Conservation (phyloP, 2,329 filamentous ascomycete genomes). For the Fusarium keratoplasticum region DNA sequence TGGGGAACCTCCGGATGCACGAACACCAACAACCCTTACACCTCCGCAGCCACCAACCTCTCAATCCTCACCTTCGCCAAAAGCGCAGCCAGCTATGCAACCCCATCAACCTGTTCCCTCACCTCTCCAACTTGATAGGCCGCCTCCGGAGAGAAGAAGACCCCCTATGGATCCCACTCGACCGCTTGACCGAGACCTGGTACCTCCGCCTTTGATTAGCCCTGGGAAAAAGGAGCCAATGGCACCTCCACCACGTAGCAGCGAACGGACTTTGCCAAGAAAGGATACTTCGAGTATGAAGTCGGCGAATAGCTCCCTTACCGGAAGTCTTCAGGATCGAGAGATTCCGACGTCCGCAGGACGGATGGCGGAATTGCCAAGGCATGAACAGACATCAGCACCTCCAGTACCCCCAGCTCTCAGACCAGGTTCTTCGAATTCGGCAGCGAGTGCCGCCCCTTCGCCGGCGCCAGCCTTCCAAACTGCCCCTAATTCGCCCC, state of each 20-base stretch:
- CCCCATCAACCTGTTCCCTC: conserved; percentile 39
- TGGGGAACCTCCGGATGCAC: conserved; percentile 46
- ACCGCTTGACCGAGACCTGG: conserved; percentile 65
- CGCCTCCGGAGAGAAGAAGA: conserved; percentile 71
- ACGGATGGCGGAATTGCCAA: conserved; percentile 35
- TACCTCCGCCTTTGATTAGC: conserved; percentile 69
- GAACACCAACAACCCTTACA: conserved; percentile 28
- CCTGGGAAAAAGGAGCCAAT: conserved; percentile 58
- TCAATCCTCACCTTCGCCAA: conserved; percentile 38
- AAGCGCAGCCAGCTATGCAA: conserved; percentile 37
- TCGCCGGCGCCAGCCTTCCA: conserved; percentile 21
- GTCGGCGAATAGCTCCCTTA: conserved; percentile 41
- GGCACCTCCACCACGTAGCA: conserved; percentile 63
- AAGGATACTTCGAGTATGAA: conserved; percentile 55
- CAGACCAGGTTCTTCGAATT: conserved; percentile 37
- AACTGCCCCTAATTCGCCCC: conserved; percentile 45
- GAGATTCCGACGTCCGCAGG: conserved; percentile 40
- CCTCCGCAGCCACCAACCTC: conserved; percentile 28
- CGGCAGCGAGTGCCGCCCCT: conserved; percentile 40
- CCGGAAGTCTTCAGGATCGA: conserved; percentile 49
- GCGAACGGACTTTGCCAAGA: conserved; percentile 59
- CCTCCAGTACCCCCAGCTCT: conserved; percentile 36
- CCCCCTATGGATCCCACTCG: conserved; percentile 74
- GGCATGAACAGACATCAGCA: conserved; percentile 25
- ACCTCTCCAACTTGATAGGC: conserved; percentile 52